Conservation (phyloP, 305 asterid species). For the Withania somnifera region DNA sequence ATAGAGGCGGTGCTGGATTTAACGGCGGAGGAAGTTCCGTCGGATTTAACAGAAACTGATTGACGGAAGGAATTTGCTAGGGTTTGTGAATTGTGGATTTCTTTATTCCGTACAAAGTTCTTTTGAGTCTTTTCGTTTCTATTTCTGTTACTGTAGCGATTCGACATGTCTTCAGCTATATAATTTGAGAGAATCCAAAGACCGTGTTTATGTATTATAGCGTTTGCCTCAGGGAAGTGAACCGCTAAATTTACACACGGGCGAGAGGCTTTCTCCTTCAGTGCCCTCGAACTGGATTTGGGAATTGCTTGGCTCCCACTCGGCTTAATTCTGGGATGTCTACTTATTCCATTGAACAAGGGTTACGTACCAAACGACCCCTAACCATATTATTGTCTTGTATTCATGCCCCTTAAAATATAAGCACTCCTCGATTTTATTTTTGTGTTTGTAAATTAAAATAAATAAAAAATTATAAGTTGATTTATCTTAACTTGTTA, state of each 20-base stretch:
- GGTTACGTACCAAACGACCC: no score
- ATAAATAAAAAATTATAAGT: no score
- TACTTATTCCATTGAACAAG: no score
- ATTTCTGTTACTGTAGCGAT: constrained; percentile 28
- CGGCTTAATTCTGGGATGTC: no score
- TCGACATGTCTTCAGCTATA: constrained; percentile 30
- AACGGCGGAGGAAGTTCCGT: constrained; percentile 12
- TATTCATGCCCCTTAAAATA: no score
- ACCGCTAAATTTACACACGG: not conserved
- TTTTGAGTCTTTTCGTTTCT: constrained; percentile 35
- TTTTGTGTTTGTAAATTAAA: no score
- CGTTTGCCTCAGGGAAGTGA: not conserved
- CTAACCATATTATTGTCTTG: no score
- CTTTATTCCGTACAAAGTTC: constrained; percentile 42
- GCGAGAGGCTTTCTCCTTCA: not conserved
- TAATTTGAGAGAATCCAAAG: not conserved
- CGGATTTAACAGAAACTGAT: constrained; percentile 17
- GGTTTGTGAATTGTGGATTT: constrained; percentile 31
- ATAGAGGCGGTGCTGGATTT: constrained; percentile 20
- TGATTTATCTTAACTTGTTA: no score
- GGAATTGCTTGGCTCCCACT: not conserved
- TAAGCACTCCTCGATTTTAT: no score
- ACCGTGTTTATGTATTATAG: not conserved
- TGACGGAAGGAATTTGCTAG: constrained; percentile 49
- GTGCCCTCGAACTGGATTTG: not conserved